Conservation (phyloP, 176 grass and related monocot genomes). For the Eleusine coracana region DNA sequence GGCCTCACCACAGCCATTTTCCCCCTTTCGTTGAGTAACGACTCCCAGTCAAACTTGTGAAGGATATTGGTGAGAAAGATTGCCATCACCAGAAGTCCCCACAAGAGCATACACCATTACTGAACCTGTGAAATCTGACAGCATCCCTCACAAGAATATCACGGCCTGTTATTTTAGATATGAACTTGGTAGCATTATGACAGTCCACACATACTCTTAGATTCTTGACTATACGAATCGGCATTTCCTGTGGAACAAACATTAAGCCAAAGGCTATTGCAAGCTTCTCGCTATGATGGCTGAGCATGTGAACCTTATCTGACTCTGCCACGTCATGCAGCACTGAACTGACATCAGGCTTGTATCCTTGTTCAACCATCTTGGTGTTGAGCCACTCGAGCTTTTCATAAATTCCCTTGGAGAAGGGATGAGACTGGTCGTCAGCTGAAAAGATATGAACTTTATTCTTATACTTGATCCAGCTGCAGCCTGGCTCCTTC, state of each 20-base stretch:
- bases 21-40: not conserved
- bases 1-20: not conserved
- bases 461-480: conserved; percentile 81
- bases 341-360: conserved; percentile 64
- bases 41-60: conserved; percentile 6
- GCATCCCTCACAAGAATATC: conserved; percentile 77
- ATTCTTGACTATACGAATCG: conserved; percentile 69
- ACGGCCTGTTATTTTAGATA: conserved; percentile 61
- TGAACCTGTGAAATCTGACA: conserved; percentile 73
- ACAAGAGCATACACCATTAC: conserved; percentile 61
- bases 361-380: conserved; percentile 70
- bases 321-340: conserved; percentile 63
- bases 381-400: conserved; percentile 55
- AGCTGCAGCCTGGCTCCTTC: conserved; percentile 84
- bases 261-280: conserved; percentile 76
- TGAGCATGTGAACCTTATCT: conserved; percentile 70
- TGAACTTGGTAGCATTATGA: conserved; percentile 74
- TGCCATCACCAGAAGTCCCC: conserved; percentile 68
- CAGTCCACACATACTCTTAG: conserved; percentile 67
- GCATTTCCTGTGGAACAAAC: conserved; percentile 59
- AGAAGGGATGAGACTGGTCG: conserved; percentile 65
- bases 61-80: not conserved
- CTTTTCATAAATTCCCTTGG: conserved; percentile 60
- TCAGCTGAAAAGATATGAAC: conserved; percentile 83
- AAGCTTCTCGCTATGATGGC: conserved; percentile 74